Conservation (phyloP, 768 basidiomycete species). For the Xerocomus potaroensis region DNA sequence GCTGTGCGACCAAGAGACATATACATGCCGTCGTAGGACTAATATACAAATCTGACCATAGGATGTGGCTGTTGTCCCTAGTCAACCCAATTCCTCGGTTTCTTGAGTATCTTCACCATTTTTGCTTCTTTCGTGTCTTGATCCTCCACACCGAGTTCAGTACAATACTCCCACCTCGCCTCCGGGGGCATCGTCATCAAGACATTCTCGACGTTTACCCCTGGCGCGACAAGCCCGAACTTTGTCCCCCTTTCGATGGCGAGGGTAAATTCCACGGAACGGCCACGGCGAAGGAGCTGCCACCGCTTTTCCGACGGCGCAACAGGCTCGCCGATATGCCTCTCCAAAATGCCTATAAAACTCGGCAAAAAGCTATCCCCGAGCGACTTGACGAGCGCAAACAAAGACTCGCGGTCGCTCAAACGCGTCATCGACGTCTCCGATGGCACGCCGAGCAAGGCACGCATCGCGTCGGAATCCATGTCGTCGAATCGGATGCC, state of each 20-base stretch:
- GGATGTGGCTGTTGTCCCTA: not conserved
- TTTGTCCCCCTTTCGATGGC: slow-evolving; percentile 68
- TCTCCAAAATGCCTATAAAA: slow-evolving; percentile 42
- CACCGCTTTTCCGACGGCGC: slow-evolving; percentile 35
- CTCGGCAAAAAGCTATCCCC: slow-evolving; percentile 44
- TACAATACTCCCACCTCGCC: slow-evolving; percentile 67
- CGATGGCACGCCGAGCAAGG: slow-evolving; percentile 16
- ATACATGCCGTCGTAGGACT: too few species aligned
- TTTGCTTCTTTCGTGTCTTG: slow-evolving; percentile 45
- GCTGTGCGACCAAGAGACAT: not conserved
- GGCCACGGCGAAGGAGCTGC: slow-evolving; percentile 50
- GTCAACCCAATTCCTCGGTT: slow-evolving; percentile 17
- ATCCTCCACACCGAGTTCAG: slow-evolving; percentile 47
- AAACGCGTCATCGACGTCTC: slow-evolving; percentile 6
- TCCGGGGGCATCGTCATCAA: slow-evolving; percentile 62
- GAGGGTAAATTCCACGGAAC: slow-evolving; percentile 60
- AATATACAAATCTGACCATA: too few species aligned
- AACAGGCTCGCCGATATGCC: slow-evolving; percentile 31
- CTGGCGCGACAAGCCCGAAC: slow-evolving; percentile 58
- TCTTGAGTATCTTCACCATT: slow-evolving; percentile 45
- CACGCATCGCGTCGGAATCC: slow-evolving; percentile 24
- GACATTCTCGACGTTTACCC: slow-evolving; percentile 59
- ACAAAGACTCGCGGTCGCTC: slow-evolving; percentile 36
- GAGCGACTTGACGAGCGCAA: slow-evolving; percentile 39
- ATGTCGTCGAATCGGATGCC: slow-evolving; percentile 59